A percentile compares a stretch with the other conserved stretches of the same genome.
These are phyloP conservation scores for Annulohypoxylon stygium DNA, from an alignment of 495 filamentous ascomycete species.

Conservation along the genomic window DNA sequence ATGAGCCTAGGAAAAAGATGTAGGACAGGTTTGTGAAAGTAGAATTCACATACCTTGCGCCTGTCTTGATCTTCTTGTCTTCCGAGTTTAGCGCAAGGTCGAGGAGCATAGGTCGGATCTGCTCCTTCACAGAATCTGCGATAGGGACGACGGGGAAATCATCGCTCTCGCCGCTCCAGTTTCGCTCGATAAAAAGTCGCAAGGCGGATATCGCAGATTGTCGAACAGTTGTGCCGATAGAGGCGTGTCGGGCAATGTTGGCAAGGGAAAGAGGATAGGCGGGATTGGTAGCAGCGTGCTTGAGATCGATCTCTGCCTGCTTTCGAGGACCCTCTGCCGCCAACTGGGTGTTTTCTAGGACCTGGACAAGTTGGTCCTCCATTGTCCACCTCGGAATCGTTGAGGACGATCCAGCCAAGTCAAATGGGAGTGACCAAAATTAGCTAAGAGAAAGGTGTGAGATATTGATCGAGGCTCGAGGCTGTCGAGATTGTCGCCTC, in stretches of 20 bases:
- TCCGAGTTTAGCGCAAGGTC: conserved; percentile 80
- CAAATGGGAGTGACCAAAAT: conserved; percentile 1
- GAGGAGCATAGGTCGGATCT: conserved; percentile 76
- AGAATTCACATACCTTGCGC: conserved; percentile 69
- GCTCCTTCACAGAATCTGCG: conserved; percentile 76
- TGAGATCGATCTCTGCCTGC: conserved; percentile 82
- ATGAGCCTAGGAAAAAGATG: not conserved
- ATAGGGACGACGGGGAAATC: conserved; percentile 76
- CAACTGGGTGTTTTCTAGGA: conserved; percentile 84
- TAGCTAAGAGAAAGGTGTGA: not conserved
- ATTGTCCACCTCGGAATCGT: conserved; percentile 59
- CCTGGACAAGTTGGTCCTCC: conserved; percentile 86
- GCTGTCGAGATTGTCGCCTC: conserved; percentile 37
- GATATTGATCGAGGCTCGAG: conserved; percentile 13
- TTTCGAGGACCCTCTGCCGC: conserved; percentile 76
- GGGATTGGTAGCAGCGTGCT: conserved; percentile 70
- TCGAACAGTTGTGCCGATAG: conserved; percentile 77
- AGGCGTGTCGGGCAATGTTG: conserved; percentile 80
- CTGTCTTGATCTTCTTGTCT: conserved; percentile 85
- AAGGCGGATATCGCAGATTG: conserved; percentile 86
- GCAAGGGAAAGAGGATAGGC: conserved; percentile 82
- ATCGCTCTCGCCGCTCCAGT: conserved; percentile 72
- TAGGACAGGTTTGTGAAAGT: not conserved
- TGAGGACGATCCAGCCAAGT: conserved; percentile 11
- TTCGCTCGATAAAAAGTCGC: conserved; percentile 80